These are phyloP conservation scores for Cunninghamia lanceolata DNA, from an alignment of 75 land plant genomes.

Conservation along the genomic window DNA sequence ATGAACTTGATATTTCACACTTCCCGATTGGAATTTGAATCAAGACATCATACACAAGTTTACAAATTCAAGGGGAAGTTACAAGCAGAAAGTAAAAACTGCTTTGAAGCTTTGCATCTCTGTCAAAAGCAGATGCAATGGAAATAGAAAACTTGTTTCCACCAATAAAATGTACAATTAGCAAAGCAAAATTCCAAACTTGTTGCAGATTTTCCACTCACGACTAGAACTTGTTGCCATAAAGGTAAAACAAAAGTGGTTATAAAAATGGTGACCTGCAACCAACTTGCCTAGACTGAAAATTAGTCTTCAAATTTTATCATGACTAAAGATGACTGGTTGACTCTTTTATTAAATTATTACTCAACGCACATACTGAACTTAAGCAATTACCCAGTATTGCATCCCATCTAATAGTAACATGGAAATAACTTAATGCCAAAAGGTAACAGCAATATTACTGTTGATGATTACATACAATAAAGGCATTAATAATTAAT, in stretches of 20 bases:
- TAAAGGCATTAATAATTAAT: neutral
- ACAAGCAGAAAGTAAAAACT: neutral
- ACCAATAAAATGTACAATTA: neutral
- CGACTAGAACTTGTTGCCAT: neutral
- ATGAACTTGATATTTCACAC: neutral
- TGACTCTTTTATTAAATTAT: neutral
- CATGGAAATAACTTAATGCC: slow-evolving; percentile 1
- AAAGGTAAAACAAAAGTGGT: neutral
- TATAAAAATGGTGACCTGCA: neutral
- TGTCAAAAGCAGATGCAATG: neutral
- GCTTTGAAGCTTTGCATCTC: neutral
- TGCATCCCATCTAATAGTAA: neutral
- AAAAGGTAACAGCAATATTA: neutral
- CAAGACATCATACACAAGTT: neutral
- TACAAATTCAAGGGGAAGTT: neutral
- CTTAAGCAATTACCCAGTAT: neutral
- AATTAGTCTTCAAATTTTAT: neutral
- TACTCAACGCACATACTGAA: neutral
- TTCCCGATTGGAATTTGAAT: neutral
- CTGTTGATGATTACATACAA: neutral
- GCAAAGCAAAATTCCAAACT: neutral
- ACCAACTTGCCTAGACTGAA: neutral
- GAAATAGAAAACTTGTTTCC: neutral
- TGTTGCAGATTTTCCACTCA: neutral
- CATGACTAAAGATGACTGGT: neutral